These are phyloP conservation scores for Candida pseudoviswanathii DNA, from an alignment of 1,139 yeast species.

Conservation along the genomic window DNA sequence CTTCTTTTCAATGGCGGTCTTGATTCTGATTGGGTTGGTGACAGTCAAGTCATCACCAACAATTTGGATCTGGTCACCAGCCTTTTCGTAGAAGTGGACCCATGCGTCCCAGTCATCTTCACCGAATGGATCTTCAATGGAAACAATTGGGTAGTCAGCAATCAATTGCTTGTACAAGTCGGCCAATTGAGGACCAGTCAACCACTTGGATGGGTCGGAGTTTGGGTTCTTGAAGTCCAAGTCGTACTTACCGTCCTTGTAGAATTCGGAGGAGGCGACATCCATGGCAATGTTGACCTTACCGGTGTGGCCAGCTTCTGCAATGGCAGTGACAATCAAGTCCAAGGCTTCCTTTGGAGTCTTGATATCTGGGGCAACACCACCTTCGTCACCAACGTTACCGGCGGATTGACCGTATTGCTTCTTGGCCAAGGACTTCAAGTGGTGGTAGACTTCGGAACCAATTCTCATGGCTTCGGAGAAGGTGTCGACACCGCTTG, in stretches of 20 bases:
- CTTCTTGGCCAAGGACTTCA: slow-evolving; percentile 88
- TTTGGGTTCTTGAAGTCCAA: slow-evolving; percentile 95
- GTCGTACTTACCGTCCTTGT: slow-evolving; percentile 93
- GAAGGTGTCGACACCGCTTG: slow-evolving; percentile 84
- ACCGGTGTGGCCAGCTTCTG: slow-evolving; percentile 91
- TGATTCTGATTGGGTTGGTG: slow-evolving; percentile 92
- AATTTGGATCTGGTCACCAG: slow-evolving; percentile 74
- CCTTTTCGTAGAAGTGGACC: slow-evolving; percentile 76
- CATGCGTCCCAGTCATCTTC: slow-evolving; percentile 99
- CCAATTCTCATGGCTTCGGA: slow-evolving; percentile 94
- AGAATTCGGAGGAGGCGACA: slow-evolving; percentile 96
- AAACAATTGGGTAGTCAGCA: slow-evolving; percentile 92
- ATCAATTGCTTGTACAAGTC: slow-evolving; percentile 76
- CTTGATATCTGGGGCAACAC: slow-evolving; percentile 95
- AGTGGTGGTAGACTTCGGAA: slow-evolving; percentile 93
- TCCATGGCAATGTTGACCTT: slow-evolving; percentile 88
- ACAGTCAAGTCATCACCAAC: slow-evolving; percentile 98
- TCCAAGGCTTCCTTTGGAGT: slow-evolving; percentile 95
- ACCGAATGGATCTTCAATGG: slow-evolving; percentile 97
- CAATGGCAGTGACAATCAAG: slow-evolving; percentile 84
- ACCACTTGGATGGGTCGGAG: slow-evolving; percentile 86
- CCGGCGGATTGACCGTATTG: slow-evolving; percentile 96
- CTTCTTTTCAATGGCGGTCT: slow-evolving; percentile 93
- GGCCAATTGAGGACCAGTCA: slow-evolving; percentile 84
- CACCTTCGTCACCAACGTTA: slow-evolving; percentile 99